Percentiles rank a stretch among this genome's conserved stretches.
These are phyloP conservation scores for Ricinus communis DNA, from an alignment of 345 rosid species.

Conservation along the genomic window DNA sequence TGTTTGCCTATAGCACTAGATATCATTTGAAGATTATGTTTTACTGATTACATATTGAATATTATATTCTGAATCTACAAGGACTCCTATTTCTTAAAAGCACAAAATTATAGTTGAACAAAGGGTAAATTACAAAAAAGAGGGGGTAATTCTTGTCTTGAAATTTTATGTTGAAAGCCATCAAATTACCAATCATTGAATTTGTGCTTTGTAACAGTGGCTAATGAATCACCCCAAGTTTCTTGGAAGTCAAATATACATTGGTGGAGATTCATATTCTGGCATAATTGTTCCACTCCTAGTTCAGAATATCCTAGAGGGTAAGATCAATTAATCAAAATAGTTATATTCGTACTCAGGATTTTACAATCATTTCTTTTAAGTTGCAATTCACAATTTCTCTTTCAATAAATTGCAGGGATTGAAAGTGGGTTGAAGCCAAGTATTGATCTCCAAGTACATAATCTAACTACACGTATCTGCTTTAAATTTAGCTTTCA, in stretches of 20 bases:
- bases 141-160: not conserved
- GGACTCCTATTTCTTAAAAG: no score
- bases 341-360: not conserved
- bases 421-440: slow-evolving; percentile 28
- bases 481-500: not conserved
- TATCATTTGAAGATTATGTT: no score
- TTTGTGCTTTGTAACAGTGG: slow-evolving; percentile 49
- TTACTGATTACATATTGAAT: no score
- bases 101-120: no score
- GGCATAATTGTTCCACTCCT: slow-evolving; percentile 36
- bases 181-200: no score
- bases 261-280: slow-evolving; percentile 49
- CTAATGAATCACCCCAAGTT: slow-evolving; percentile 34
- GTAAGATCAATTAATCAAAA: slow-evolving; percentile 6
- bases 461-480: not conserved
- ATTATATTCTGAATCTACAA: no score
- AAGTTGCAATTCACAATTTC: not conserved
- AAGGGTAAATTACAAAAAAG: no score
- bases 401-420: slow-evolving; percentile 26
- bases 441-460: slow-evolving; percentile 37
- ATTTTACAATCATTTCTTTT: no score
- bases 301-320: slow-evolving; percentile 26
- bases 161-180: not conserved
- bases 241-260: slow-evolving; percentile 33
- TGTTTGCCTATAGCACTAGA: no score